Evolutionary conservation across 495 filamentous ascomycete genomes (phyloP).

Genomic region (Neurospora intermedia): DNA sequence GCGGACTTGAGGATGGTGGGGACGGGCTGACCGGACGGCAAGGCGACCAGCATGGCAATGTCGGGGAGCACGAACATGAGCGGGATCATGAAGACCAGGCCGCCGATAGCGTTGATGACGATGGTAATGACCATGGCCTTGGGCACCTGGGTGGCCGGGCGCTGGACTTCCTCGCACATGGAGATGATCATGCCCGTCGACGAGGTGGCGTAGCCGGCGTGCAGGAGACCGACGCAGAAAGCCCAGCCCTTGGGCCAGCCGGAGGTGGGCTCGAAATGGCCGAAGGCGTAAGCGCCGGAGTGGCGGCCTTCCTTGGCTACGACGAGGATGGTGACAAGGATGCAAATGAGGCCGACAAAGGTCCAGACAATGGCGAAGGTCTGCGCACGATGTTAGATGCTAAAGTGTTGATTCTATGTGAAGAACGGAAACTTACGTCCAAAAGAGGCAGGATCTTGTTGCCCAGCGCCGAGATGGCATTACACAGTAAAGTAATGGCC

Average conservation of each 20-base stretch:
- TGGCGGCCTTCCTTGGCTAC: slow-evolving; percentile 35
- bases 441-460: slow-evolving; percentile 47
- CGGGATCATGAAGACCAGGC: slow-evolving; percentile 39
- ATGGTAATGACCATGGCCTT: slow-evolving; percentile 42
- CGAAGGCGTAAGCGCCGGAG: slow-evolving; percentile 30
- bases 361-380: slow-evolving; percentile 44
- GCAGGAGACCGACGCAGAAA: slow-evolving; percentile 37
- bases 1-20: slow-evolving; percentile 36
- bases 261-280: slow-evolving; percentile 34
- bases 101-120: slow-evolving; percentile 37
- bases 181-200: slow-evolving; percentile 44
- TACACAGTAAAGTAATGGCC: slow-evolving; percentile 43
- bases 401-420: not conserved
- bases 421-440: slow-evolving; percentile 29
- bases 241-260: slow-evolving; percentile 41
- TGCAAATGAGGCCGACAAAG: slow-evolving; percentile 36
- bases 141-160: slow-evolving; percentile 37
- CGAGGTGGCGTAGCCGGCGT: slow-evolving; percentile 40
- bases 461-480: slow-evolving; percentile 44
- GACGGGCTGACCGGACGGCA: slow-evolving; percentile 30
- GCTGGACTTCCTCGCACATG: slow-evolving; percentile 41
- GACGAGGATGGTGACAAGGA: slow-evolving; percentile 31
- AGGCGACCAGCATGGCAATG: slow-evolving; percentile 30
- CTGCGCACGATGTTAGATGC: slow-evolving; percentile 11
- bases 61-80: slow-evolving; percentile 40